Evolutionary conservation across 179 eudicot species (phyloP).

Genomic region (Heliamphora pulchella): DNA sequence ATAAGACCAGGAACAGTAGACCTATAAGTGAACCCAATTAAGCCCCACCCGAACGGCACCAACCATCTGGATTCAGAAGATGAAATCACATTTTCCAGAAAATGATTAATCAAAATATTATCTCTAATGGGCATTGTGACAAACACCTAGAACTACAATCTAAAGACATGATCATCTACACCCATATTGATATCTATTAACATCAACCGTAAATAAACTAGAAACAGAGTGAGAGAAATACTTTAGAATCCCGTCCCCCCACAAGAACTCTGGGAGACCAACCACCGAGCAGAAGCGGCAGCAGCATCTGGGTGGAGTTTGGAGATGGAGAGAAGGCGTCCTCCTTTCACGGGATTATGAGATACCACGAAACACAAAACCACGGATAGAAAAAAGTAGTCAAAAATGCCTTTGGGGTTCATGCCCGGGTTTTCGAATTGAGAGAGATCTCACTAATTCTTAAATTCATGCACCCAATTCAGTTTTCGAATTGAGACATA

Average conservation of each 20-base stretch:
- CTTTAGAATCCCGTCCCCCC: too few species aligned
- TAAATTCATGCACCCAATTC: too few species aligned
- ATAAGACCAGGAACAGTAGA: background rate
- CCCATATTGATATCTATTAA: background rate
- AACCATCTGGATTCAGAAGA: background rate
- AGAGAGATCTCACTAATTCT: too few species aligned
- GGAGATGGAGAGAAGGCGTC: constrained; percentile 28
- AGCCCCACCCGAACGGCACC: too few species aligned
- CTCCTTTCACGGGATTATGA: constrained; percentile 18
- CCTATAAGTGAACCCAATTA: background rate
- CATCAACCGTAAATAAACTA: background rate
- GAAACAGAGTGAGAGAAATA: background rate
- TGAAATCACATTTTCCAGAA: background rate
- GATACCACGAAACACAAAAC: background rate
- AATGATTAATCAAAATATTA: background rate
- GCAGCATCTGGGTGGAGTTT: constrained; percentile 36
- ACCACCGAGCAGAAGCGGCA: constrained; percentile 52
- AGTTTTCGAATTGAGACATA: too few species aligned
- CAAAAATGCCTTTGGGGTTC: constrained; percentile 6
- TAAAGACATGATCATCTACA: background rate
- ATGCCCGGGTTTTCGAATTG: too few species aligned
- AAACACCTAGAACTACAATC: background rate
- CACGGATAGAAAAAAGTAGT: background rate
- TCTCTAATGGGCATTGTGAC: background rate
- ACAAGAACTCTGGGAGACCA: constrained; percentile 52